A percentile compares a stretch with the other conserved stretches of the same genome.
These are phyloP conservation scores for Chaetoceros tenuissimus DNA, from an alignment of 108 stramenopile species.

Conservation along the genomic window DNA sequence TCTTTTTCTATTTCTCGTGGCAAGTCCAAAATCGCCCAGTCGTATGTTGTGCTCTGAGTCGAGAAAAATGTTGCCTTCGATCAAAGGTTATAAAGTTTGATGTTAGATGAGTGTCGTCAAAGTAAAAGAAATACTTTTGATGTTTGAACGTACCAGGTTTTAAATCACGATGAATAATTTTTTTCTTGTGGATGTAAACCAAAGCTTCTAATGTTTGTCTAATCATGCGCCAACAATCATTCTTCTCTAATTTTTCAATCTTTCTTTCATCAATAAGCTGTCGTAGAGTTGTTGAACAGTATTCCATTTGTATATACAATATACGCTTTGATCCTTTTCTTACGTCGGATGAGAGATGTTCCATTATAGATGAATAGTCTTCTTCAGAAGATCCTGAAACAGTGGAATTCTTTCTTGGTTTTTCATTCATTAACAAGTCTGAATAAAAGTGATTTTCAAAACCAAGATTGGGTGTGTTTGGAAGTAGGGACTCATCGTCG, in stretches of 20 bases:
- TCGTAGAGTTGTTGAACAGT: slow-evolving; percentile 66
- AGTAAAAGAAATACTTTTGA: not conserved
- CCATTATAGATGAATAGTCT: not conserved
- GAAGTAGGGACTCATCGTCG: not conserved
- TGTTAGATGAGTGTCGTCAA: slow-evolving; percentile 1
- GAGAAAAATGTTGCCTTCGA: slow-evolving; percentile 58
- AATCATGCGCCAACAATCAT: slow-evolving; percentile 56
- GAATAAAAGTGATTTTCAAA: slow-evolving; percentile 16
- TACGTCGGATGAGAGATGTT: not conserved
- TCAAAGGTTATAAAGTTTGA: slow-evolving; percentile 3
- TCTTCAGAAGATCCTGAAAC: not conserved
- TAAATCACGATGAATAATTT: slow-evolving; percentile 64
- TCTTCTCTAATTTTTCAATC: slow-evolving; percentile 25
- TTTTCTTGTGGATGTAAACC: slow-evolving; percentile 53
- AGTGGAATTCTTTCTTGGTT: not conserved
- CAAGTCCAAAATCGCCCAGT: slow-evolving; percentile 74
- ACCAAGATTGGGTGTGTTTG: not conserved
- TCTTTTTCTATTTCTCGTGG: slow-evolving; percentile 25
- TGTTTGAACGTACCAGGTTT: slow-evolving; percentile 21
- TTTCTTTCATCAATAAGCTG: slow-evolving; percentile 61
- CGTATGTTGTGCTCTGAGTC: slow-evolving; percentile 47
- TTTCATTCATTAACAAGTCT: slow-evolving; percentile 8
- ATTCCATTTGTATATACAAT: slow-evolving; percentile 70
- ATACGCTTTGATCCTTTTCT: slow-evolving; percentile 4
- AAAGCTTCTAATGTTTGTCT: slow-evolving; percentile 78